A percentile compares a stretch with the other conserved stretches of the same genome.
These are phyloP conservation scores for Diaporthe longicolla DNA, from an alignment of 2,329 filamentous ascomycete genomes.

Conservation along the genomic window DNA sequence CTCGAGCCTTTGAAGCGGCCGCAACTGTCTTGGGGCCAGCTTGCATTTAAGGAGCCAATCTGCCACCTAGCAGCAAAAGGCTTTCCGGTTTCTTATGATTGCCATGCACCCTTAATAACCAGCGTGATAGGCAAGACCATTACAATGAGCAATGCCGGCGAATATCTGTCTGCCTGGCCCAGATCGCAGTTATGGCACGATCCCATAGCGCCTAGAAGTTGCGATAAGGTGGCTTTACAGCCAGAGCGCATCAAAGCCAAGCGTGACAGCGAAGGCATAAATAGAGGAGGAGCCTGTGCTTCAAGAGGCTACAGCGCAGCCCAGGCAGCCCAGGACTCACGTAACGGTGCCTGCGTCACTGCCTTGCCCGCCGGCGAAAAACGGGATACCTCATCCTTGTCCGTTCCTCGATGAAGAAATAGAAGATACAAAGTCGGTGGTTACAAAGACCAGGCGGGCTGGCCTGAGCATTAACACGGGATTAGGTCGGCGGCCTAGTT, in stretches of 20 bases:
- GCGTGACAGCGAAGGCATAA: not conserved
- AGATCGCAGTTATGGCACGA: not conserved
- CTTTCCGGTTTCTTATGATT: not conserved
- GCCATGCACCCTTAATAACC: not conserved
- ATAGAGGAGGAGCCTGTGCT: not conserved
- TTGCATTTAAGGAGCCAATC: not conserved
- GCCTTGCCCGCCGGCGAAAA: conserved; percentile 50
- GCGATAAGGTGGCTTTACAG: not conserved
- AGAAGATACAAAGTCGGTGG: not conserved
- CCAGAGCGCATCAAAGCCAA: not conserved
- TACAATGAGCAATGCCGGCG: not conserved
- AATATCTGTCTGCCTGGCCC: conserved; percentile 18
- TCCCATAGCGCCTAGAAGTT: not conserved
- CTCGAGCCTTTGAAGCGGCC: not conserved
- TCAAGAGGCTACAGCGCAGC: conserved; percentile 51
- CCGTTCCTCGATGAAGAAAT: not conserved
- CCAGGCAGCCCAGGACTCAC: conserved; percentile 46
- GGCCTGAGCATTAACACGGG: not conserved
- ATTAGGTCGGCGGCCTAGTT: not conserved
- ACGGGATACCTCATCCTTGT: not conserved
- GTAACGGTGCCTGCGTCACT: conserved; percentile 47
- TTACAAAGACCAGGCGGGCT: not conserved
- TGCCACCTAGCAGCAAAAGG: not conserved
- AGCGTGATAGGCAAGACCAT: not conserved
- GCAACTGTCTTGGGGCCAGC: not conserved